Evolutionary conservation across 352 stramenopile genomes (phyloP).

Genomic region (Pythium sp.): DNA sequence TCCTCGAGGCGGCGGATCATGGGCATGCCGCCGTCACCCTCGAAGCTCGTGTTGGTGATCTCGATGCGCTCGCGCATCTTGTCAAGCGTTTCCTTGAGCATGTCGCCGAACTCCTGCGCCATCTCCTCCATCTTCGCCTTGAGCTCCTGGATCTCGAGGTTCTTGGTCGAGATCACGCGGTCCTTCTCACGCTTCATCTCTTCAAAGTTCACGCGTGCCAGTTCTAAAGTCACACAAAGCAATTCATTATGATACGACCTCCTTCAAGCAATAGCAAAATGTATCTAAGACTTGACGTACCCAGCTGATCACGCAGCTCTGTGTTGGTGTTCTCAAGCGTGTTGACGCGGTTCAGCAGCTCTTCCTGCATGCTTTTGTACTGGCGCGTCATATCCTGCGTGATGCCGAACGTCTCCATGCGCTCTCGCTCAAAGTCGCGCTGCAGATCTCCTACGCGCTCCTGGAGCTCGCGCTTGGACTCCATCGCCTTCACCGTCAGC

Average conservation of each 20-base stretch:
- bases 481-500: slow-evolving; percentile 80
- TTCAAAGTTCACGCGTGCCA: slow-evolving; percentile 82
- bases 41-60: slow-evolving; percentile 89
- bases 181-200: slow-evolving; percentile 92
- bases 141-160: slow-evolving; percentile 87
- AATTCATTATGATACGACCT: not conserved
- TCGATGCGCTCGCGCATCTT: slow-evolving; percentile 95
- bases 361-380: slow-evolving; percentile 97
- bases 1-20: slow-evolving; percentile 86
- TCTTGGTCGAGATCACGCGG: slow-evolving; percentile 85
- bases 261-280: not conserved
- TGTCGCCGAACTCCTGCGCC: slow-evolving; percentile 92
- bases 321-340: slow-evolving; percentile 90
- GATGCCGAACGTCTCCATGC: slow-evolving; percentile 90
- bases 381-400: slow-evolving; percentile 95
- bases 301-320: slow-evolving; percentile 90
- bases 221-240: slow-evolving; percentile 41
- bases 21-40: slow-evolving; percentile 66
- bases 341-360: slow-evolving; percentile 86
- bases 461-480: slow-evolving; percentile 87
- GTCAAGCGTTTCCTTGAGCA: slow-evolving; percentile 93
- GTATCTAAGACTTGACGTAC: slow-evolving; percentile 19
- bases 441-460: slow-evolving; percentile 78
- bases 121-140: slow-evolving; percentile 95
- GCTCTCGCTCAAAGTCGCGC: slow-evolving; percentile 84